Percentiles rank a stretch among this genome's conserved stretches.
These are phyloP conservation scores for Furcasterigmium furcatum DNA, from an alignment of 2,329 filamentous ascomycete species.

Conservation along the genomic window DNA sequence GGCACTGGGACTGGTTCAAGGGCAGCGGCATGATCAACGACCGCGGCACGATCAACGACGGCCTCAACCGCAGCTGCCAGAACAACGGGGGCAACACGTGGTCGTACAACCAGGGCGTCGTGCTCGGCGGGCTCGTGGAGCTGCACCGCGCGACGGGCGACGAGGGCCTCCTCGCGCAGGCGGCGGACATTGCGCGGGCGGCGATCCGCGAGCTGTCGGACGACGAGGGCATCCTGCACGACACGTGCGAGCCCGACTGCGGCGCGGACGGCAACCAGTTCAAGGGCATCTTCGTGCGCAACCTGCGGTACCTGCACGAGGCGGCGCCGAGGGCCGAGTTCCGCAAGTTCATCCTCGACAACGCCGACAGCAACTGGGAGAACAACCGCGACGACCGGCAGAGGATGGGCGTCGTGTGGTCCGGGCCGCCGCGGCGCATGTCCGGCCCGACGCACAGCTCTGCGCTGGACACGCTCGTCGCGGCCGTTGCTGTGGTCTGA, in stretches of 20 bases:
- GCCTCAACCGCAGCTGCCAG: constrained; percentile 41
- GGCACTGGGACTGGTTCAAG: constrained; percentile 52
- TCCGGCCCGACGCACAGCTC: constrained; percentile 61
- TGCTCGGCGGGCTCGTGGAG: constrained; percentile 53
- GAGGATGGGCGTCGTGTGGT: constrained; percentile 62
- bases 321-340: constrained; percentile 45
- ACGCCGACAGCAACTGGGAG: constrained; percentile 64
- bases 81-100: constrained; percentile 49
- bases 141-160: constrained; percentile 42
- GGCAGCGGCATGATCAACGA: constrained; percentile 48
- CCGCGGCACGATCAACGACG: constrained; percentile 50
- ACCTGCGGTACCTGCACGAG: constrained; percentile 55
- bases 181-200: constrained; percentile 47
- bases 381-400: constrained; percentile 48
- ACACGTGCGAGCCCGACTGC: constrained; percentile 43
- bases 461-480: constrained; percentile 65
- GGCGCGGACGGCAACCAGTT: constrained; percentile 58
- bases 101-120: constrained; percentile 57
- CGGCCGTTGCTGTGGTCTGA: constrained; percentile 43
- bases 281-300: constrained; percentile 69
- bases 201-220: constrained; percentile 43
- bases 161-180: constrained; percentile 34
- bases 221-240: constrained; percentile 43
- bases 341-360: constrained; percentile 51
- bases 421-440: constrained; percentile 50